Evolutionary conservation across 1,284 basidiomycete species (phyloP), one percentile per base, ranked within the genome.

Genomic region (Ceratobasidium sp.): DNA sequence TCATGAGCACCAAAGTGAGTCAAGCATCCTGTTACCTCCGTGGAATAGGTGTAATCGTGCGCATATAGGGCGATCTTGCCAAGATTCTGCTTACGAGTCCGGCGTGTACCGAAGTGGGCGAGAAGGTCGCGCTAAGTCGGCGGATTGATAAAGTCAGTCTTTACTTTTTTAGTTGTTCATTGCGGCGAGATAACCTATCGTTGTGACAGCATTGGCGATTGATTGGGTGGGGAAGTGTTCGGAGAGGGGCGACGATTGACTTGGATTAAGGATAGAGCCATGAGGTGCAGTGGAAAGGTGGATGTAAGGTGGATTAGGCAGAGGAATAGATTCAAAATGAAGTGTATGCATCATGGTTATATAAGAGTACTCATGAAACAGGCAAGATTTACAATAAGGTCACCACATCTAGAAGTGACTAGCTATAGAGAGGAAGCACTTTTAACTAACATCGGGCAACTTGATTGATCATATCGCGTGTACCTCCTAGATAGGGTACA

Each of bases 121-220:
- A 98, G 87, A 98, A 98, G 88, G 96, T 98, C 67, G 96, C 96
- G 0, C 85, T 98, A 61, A 95, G 94, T 52, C 89, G 96, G 80
- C 89, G 96, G 82, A 97, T 98, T 82, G 96, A 99, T 87, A 98
- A 98, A 88, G 97, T 99, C 87, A 99, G 90, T 89, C 13, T 61
- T 1, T 26, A 1, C 17, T 33, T 26, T 23, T 33, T 44, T 46
- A 20, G 2, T 64, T 42, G 46, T n/a, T 3, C 20, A 33, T 9
- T 61, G 57, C 26, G 13, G 7, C 10, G 23, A 28, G 54, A 40
- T 42, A 33, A 33, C n/a, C 38, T 20, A 28, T 13, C 15, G 6
- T 15, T 13, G 9, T 42, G 33, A 15, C 40, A 89, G 84, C 89
- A 90, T 83, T 90, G 97, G 97, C 92, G 93, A 77, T 88, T 95